Conservation (phyloP, 2,329 filamentous ascomycete genomes). For the Fusarium euwallaceae region DNA sequence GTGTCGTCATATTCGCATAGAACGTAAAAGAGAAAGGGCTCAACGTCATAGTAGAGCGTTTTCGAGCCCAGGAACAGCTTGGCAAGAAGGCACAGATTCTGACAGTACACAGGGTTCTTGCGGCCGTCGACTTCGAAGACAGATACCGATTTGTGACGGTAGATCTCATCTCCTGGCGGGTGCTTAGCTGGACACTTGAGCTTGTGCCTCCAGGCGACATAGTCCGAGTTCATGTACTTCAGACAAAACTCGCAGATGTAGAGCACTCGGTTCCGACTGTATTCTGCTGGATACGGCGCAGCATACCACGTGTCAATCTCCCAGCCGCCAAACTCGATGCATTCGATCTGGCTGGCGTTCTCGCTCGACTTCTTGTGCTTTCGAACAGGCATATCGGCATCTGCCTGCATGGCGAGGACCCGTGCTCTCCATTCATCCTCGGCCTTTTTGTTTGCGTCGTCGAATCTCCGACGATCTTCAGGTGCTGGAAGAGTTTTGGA, state of each 20-base stretch:
- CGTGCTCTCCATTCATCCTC: conserved; percentile 90
- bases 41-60: conserved; percentile 97
- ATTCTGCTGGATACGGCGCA: conserved; percentile 97
- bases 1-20: conserved; percentile 93
- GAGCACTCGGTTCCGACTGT: conserved; percentile 94
- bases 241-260: conserved; percentile 99
- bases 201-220: conserved; percentile 98
- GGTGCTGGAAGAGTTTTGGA: conserved; percentile 85
- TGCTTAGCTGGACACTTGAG: conserved; percentile 97
- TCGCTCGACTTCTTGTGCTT: conserved; percentile 82
- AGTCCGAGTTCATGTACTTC: conserved; percentile 99
- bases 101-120: conserved; percentile 98
- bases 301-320: conserved; percentile 99
- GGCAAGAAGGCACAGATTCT: conserved; percentile 94
- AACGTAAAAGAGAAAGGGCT: conserved; percentile 97
- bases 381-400: conserved; percentile 71
- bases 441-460: conserved; percentile 88
- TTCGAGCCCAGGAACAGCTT: conserved; percentile 99
- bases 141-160: conserved; percentile 88
- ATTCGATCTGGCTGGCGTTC: conserved; percentile 96
- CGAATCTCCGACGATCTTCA: conserved; percentile 87
- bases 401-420: conserved; percentile 71
- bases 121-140: conserved; percentile 98
- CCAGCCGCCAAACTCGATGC: conserved; percentile 96
- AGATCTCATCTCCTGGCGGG: conserved; percentile 97